Evolutionary conservation across 2,329 filamentous ascomycete species (phyloP), one percentile per base, ranked within the genome.

Genomic region (Fusarium sororula): DNA sequence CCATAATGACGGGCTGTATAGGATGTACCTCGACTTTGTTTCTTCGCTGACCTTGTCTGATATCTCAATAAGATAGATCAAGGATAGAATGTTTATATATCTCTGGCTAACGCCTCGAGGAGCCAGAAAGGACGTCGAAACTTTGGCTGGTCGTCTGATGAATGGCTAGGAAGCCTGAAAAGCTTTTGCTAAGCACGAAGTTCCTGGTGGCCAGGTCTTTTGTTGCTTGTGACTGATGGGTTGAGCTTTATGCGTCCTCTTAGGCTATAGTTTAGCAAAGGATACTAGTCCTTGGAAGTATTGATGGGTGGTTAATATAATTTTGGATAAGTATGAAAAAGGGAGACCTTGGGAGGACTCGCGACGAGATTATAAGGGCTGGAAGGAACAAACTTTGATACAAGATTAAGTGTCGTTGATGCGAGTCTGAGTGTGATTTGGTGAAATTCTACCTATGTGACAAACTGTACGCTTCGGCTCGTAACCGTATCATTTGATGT

Each of bases 281-380:
- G n/a, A 1, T 37, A 15, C 18, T 37, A 18, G n/a, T 8, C 4
- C 5, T 20, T 37, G 2, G 5, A 17, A 20, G 26, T 6, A 6
- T 26, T 12, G 13, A 37, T 37, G 18, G 13, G 22, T 37, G 32
- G 13, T 15, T 22, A 15, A 37, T 35, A 26, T 20, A 15, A 53
- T 5, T 26, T 18, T 9, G 18, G 18, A 37, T 26, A 37, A 53
- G 5, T 26, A 8, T 12, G 30, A 53, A 37, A n/a, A 35, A 26
- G 30, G 2, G 24, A 18, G 50, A 51, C 30, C 18, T 7, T 20
- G 32, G 0, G n/a, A 37, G n/a, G 50, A 8, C n/a, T 35, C 18
- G 18, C 14, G 50, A 53, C 50, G 18, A 37, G 30, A 15, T 10
- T 53, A 22, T 24, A 37, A 12, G 15, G 17, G 6, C 12, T 35